These are phyloP conservation scores for Komagataella ulmi DNA, from an alignment of 805 yeast genomes.

Conservation along the genomic window DNA sequence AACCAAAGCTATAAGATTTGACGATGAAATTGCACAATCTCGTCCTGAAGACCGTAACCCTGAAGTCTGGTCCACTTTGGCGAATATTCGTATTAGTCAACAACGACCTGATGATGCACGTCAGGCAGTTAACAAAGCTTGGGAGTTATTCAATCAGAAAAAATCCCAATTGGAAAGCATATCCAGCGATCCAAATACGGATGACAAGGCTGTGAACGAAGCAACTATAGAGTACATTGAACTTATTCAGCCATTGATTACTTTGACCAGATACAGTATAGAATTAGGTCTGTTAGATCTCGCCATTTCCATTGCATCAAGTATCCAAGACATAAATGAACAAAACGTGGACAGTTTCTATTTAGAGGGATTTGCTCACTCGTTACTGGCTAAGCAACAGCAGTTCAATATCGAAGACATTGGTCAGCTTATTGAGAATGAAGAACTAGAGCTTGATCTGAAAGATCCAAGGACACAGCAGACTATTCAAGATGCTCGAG, in stretches of 20 bases:
- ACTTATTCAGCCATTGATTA: constrained; percentile 57
- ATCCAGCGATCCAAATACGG: constrained; percentile 13
- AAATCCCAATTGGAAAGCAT: constrained; percentile 34
- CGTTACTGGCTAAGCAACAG: constrained; percentile 29
- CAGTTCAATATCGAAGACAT: constrained; percentile 12
- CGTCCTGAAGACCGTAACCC: constrained; percentile 29
- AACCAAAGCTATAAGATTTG: constrained; percentile 46
- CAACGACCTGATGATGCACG: constrained; percentile 62
- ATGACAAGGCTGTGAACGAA: constrained; percentile 24
- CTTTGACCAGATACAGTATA: constrained; percentile 60
- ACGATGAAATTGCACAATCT: constrained; percentile 14
- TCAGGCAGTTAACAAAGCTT: constrained; percentile 50
- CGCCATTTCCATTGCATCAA: constrained; percentile 50
- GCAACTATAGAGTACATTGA: constrained; percentile 44
- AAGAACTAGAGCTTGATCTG: constrained; percentile 19
- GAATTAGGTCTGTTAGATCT: constrained; percentile 65
- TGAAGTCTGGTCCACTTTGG: constrained; percentile 70
- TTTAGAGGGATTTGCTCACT: constrained; percentile 66
- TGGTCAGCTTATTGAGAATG: constrained; percentile 20
- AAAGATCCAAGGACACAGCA: constrained; percentile 13
- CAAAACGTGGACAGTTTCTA: constrained; percentile 72
- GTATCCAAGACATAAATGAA: constrained; percentile 71
- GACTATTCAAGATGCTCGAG: constrained; percentile 24
- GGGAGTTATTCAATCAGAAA: constrained; percentile 51
- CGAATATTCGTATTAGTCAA: constrained; percentile 85